phyloP scores from a whole-genome alignment of 2,329 filamentous ascomycete genomes.

The Coniochaeta hoffmannii region DNA sequence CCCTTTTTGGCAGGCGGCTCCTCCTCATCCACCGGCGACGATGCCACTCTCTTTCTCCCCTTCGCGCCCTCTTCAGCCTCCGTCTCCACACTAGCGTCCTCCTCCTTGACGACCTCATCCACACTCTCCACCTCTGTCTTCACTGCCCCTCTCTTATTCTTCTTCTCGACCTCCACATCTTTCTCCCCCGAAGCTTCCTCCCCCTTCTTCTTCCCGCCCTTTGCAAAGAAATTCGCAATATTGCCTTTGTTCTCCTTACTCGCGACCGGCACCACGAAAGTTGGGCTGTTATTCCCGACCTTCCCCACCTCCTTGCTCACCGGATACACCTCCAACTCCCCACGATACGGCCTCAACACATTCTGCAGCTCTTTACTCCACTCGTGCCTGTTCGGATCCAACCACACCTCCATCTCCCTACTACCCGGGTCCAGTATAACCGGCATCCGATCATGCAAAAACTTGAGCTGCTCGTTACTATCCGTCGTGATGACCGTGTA shows the following conservation, averaged over 20 bases:
- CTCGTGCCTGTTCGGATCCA: conserved; percentile 62
- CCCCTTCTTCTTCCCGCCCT: conserved; percentile 35
- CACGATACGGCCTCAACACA: conserved; percentile 70
- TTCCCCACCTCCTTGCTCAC: conserved; percentile 89
- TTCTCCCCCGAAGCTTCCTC: conserved; percentile 29
- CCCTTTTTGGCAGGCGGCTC: conserved; percentile 20
- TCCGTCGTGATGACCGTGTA: conserved; percentile 93
- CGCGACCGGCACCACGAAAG: conserved; percentile 74
- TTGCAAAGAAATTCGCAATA: conserved; percentile 88
- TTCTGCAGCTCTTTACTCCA: conserved; percentile 76
- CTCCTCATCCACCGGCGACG: conserved; percentile 6
- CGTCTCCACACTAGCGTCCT: conserved; percentile 6
- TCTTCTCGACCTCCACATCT: conserved; percentile 11
- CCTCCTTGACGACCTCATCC: conserved; percentile 25
- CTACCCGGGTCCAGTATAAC: conserved; percentile 78
- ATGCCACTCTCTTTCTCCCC: conserved; percentile 13
- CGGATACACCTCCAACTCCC: conserved; percentile 75
- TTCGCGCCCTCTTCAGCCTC: conserved; percentile 15
- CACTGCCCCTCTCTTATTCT: conserved; percentile 19
- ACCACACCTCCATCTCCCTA: conserved; percentile 63
- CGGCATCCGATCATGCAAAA: conserved; percentile 93
- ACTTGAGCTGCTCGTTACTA: conserved; percentile 73
- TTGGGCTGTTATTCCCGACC: conserved; percentile 82
- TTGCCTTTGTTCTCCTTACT: conserved; percentile 87
- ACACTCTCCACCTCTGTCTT: conserved; percentile 17